Conservation (phyloP, 192 early-diverging fungal species). For the Bifiguratus adelaidae region DNA sequence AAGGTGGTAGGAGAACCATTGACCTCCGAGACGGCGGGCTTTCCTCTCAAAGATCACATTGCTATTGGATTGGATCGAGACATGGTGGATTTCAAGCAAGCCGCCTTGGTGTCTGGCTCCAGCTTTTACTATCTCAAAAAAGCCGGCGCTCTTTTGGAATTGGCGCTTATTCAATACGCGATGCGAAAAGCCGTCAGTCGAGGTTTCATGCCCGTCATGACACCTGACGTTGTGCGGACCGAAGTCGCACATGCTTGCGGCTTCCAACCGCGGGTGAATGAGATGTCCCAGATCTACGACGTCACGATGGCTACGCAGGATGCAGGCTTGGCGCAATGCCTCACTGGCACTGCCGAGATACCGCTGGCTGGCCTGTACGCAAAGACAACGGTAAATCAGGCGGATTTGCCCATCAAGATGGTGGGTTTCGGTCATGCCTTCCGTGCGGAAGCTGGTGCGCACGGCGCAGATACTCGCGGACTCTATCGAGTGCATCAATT, state of each 20-base stretch:
- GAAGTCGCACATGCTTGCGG: conserved; percentile 80
- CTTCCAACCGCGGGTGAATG: conserved; percentile 68
- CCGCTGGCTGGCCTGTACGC: conserved; percentile 80
- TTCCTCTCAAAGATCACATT: conserved; percentile 53
- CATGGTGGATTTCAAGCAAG: conserved; percentile 73
- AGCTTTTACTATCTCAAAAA: conserved; percentile 84
- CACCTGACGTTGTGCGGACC: conserved; percentile 75
- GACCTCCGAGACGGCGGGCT: conserved; percentile 11
- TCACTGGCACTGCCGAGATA: conserved; percentile 88
- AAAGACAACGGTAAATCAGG: conserved; percentile 43
- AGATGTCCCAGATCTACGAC: conserved; percentile 84
- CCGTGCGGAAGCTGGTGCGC: conserved; percentile 79
- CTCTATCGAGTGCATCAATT: conserved; percentile 93
- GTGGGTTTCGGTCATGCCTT: conserved; percentile 84
- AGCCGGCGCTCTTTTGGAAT: conserved; percentile 77
- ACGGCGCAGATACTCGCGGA: conserved; percentile 76
- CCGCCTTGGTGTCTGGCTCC: conserved; percentile 66
- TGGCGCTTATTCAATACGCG: conserved; percentile 80
- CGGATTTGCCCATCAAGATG: conserved; percentile 55
- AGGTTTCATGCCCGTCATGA: conserved; percentile 69
- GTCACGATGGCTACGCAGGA: conserved; percentile 27
- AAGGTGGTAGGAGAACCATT: conserved; percentile 27
- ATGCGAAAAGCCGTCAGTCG: conserved; percentile 56
- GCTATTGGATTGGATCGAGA: conserved; percentile 52
- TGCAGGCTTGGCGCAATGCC: conserved; percentile 40